Conservation (phyloP, 495 filamentous ascomycete genomes). For the Podospora sp. region DNA sequence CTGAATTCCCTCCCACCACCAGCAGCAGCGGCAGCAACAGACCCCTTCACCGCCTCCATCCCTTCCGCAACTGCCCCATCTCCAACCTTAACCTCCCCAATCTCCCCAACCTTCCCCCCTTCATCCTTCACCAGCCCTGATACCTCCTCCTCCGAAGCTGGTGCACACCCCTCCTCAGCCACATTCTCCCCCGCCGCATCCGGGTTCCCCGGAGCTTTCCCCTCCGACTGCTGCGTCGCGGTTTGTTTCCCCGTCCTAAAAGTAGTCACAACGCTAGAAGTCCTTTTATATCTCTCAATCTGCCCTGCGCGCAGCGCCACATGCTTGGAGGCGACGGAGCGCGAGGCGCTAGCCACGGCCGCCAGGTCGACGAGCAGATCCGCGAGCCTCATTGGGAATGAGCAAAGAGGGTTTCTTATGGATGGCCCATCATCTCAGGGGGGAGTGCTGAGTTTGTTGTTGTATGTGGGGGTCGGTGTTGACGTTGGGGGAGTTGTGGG, state of each 20-base stretch:
- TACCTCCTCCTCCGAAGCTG: neutral
- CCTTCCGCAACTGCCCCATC: neutral
- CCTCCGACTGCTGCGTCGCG: slow-evolving; percentile 2
- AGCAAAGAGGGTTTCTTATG: neutral
- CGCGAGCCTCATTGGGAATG: slow-evolving; percentile 47
- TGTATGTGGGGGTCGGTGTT: neutral
- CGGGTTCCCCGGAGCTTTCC: neutral
- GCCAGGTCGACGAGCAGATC: slow-evolving; percentile 73
- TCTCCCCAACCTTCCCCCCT: no score
- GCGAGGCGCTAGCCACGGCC: slow-evolving; percentile 75
- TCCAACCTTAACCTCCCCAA: neutral
- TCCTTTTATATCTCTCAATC: slow-evolving; percentile 73
- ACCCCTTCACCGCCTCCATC: neutral
- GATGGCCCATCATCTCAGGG: slow-evolving; percentile 5
- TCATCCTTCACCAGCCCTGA: neutral
- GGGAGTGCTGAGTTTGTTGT: no score
- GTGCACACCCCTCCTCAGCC: neutral
- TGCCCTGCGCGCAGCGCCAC: slow-evolving; percentile 74
- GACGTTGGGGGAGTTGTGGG: neutral
- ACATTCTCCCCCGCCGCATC: neutral
- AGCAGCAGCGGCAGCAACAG: neutral
- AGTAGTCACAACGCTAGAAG: slow-evolving; percentile 70
- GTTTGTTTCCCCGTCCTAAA: neutral
- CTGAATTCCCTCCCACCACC: slow-evolving; percentile 12
- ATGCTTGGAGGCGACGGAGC: slow-evolving; percentile 77